phyloP scores from a whole-genome alignment of 176 grass and related monocot species.

The Hordeum vulgare region DNA sequence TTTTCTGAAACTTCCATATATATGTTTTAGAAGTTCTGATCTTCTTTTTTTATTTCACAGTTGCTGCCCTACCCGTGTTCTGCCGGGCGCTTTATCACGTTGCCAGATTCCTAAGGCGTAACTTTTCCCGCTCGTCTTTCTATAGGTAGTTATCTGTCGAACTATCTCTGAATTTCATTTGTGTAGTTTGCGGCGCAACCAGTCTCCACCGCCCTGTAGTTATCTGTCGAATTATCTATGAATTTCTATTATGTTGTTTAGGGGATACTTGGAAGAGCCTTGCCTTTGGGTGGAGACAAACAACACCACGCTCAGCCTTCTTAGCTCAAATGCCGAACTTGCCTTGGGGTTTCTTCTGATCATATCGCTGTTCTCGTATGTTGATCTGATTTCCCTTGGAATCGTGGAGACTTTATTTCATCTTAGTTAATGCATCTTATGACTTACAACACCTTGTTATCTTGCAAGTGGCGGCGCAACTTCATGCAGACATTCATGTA shows the following conservation, averaged over 20 bases:
- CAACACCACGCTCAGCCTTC: conserved; percentile 54
- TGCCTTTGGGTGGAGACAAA: conserved; percentile 90
- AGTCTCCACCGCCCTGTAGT: neutral
- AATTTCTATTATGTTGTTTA: conserved; percentile 20
- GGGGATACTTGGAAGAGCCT: conserved; percentile 85
- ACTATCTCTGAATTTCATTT: neutral
- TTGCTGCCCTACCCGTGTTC: conserved; percentile 82
- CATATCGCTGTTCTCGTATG: conserved; percentile 88
- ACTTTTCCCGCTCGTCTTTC: conserved; percentile 69
- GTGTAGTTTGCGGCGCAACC: neutral
- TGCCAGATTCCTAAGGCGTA: conserved; percentile 76
- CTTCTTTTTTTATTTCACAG: conserved; percentile 38
- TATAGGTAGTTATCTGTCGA: conserved; percentile 48
- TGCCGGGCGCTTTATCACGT: conserved; percentile 94
- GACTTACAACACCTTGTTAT: neutral
- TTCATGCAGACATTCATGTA: conserved; percentile 89
- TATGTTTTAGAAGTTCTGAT: neutral
- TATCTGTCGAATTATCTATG: neutral
- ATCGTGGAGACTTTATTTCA: conserved; percentile 13
- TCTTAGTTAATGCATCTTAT: neutral
- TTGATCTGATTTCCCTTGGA: neutral
- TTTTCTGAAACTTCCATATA: neutral
- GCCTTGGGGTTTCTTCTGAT: conserved; percentile 84
- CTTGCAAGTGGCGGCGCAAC: conserved; percentile 70
- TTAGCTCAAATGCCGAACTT: conserved; percentile 87